Evolutionary conservation across 768 basidiomycete species (phyloP).

Genomic region (Boletus barrowsii): DNA sequence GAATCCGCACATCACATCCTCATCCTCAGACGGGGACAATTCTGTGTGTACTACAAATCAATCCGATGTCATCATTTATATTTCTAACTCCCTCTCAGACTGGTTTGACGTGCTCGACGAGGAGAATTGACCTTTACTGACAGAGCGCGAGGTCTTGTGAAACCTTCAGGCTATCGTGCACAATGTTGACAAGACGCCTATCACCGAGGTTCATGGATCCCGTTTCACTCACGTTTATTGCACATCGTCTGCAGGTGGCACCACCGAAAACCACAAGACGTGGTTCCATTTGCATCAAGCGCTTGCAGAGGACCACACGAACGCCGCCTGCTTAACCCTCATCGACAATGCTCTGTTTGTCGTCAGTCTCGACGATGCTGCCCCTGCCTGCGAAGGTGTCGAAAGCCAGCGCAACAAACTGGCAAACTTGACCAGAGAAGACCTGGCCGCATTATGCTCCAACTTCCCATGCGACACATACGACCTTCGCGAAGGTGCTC

Average conservation of each 20-base stretch:
- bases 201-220: conserved; percentile 45
- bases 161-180: conserved; percentile 87
- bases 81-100: conserved; percentile 53
- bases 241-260: conserved; percentile 55
- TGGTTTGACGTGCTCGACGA: conserved; percentile 95
- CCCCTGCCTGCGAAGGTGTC: too few species aligned
- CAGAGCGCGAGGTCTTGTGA: conserved; percentile 85
- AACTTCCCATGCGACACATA: too few species aligned
- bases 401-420: too few species aligned
- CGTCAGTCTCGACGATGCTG: conserved; percentile 89
- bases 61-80: too few species aligned
- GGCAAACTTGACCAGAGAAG: too few species aligned
- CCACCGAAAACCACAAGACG: conserved; percentile 90
- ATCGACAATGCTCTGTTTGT: conserved; percentile 91
- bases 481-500: too few species aligned
- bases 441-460: too few species aligned
- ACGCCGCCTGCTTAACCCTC: conserved; percentile 76
- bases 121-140: conserved; percentile 75
- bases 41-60: too few species aligned
- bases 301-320: conserved; percentile 68
- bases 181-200: conserved; percentile 85
- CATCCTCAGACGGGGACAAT: too few species aligned
- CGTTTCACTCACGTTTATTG: background rate
- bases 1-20: too few species aligned
- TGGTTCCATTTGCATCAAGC: conserved; percentile 78